Conservation (phyloP, 768 basidiomycete genomes). For the Boletus rubescentipes region DNA sequence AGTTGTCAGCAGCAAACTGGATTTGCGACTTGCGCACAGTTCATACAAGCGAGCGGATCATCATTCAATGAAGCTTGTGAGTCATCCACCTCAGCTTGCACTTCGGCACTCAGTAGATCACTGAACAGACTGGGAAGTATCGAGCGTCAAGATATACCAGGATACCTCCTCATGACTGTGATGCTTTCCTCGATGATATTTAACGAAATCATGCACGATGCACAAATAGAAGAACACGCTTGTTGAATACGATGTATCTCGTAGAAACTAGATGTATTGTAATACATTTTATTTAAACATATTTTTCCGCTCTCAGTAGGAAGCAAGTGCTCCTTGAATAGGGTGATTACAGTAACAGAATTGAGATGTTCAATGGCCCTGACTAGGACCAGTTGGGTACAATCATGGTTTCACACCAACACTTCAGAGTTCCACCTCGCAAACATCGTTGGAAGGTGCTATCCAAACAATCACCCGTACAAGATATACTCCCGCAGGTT, state of each 20-base stretch:
- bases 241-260: conserved; percentile 15
- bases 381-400: not conserved
- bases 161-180: conserved; percentile 23
- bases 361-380: too few relatives aligned
- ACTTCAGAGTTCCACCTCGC: not conserved
- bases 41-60: conserved; percentile 68
- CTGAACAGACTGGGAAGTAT: conserved; percentile 75
- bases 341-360: too few relatives aligned
- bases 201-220: conserved; percentile 2
- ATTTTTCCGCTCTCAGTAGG: not conserved
- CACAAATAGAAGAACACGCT: conserved; percentile 13
- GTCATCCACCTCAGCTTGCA: conserved; percentile 32
- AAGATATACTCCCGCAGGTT: conserved; percentile 6
- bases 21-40: conserved; percentile 75
- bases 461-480: conserved; percentile 26
- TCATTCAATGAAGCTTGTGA: conserved; percentile 76
- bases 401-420: not conserved
- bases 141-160: conserved; percentile 73
- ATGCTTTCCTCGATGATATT: conserved; percentile 3
- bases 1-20: conserved; percentile 86
- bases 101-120: conserved; percentile 1
- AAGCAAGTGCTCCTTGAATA: not conserved
- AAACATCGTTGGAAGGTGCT: conserved; percentile 9
- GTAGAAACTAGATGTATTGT: conserved; percentile 24
- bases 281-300: conserved; percentile 13